These are phyloP conservation scores for Warburgia ugandensis DNA, from an alignment of 164 flowering plant genomes.

Conservation along the genomic window DNA sequence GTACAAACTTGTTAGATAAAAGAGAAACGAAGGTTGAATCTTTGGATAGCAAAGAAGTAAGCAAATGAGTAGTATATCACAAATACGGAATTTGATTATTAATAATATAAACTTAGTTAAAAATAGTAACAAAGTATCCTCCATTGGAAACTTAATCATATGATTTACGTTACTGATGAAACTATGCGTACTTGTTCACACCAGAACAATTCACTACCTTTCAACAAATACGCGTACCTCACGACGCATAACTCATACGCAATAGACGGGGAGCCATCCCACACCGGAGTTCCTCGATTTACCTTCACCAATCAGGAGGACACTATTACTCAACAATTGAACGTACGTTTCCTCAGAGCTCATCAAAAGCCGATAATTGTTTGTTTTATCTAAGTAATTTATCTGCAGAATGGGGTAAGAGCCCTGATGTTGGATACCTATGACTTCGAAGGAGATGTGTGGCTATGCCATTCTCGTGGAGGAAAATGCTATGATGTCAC, in stretches of 20 bases:
- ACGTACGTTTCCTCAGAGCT: constrained; percentile 29
- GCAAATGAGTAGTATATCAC: no score
- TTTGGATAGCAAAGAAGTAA: no score
- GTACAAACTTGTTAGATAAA: no score
- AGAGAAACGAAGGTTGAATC: no score
- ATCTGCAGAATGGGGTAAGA: constrained; percentile 67
- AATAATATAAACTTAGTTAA: no score
- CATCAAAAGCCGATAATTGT: not conserved
- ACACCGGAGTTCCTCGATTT: constrained; percentile 43
- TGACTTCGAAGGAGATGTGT: constrained; percentile 66
- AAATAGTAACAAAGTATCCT: no score
- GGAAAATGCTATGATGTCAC: constrained; percentile 65
- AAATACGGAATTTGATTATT: no score
- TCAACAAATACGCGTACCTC: constrained; percentile 79
- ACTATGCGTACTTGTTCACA: no score
- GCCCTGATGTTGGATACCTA: constrained; percentile 83
- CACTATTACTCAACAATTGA: constrained; percentile 65
- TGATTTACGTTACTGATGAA: no score
- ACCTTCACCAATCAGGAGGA: constrained; percentile 78
- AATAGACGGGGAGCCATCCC: constrained; percentile 50
- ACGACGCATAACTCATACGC: constrained; percentile 87
- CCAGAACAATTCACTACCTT: constrained; percentile 76
- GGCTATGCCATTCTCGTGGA: constrained; percentile 81
- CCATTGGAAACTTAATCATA: no score
- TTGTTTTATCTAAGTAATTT: not conserved